Conservation (phyloP, 139 green algal species). For the Picochlorum sp. region DNA sequence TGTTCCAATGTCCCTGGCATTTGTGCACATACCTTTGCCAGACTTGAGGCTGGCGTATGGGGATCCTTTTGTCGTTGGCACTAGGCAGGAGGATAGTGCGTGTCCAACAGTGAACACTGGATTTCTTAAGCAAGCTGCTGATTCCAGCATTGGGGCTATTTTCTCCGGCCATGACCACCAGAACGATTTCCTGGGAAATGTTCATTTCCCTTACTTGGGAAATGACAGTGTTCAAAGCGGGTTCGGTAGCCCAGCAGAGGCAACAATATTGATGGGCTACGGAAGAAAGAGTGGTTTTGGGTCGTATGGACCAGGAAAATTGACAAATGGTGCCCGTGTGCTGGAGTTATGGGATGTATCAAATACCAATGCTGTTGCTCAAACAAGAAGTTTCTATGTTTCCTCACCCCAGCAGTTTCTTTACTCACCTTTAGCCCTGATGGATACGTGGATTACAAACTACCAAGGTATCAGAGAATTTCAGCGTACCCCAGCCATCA, state of each 20-base stretch:
- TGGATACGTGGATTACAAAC: conserved; percentile 2
- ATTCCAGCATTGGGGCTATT: conserved; percentile 5
- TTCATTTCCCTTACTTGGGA: too few species aligned
- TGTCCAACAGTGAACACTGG: conserved; percentile 22
- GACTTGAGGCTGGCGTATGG: neutral
- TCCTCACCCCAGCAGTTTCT: neutral
- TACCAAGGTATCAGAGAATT: neutral
- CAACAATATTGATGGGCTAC: conserved; percentile 5
- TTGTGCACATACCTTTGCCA: conserved; percentile 32
- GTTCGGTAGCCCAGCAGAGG: too few species aligned
- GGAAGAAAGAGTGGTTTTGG: conserved; percentile 4
- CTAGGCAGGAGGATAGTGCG: conserved; percentile 13
- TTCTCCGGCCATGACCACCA: conserved; percentile 29
- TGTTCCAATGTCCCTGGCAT: conserved; percentile 16
- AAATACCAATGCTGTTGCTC: too few species aligned
- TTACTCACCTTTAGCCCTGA: neutral
- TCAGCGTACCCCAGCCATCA: neutral
- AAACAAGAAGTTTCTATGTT: too few species aligned
- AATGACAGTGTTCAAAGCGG: too few species aligned
- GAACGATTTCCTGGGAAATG: conserved; percentile 23
- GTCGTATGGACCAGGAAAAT: neutral
- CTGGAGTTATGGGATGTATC: neutral
- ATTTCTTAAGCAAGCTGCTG: conserved; percentile 1
- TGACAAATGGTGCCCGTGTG: neutral
- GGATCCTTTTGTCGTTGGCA: neutral